Conservation (phyloP, 495 filamentous ascomycete genomes). For the Monascus purpureus region DNA sequence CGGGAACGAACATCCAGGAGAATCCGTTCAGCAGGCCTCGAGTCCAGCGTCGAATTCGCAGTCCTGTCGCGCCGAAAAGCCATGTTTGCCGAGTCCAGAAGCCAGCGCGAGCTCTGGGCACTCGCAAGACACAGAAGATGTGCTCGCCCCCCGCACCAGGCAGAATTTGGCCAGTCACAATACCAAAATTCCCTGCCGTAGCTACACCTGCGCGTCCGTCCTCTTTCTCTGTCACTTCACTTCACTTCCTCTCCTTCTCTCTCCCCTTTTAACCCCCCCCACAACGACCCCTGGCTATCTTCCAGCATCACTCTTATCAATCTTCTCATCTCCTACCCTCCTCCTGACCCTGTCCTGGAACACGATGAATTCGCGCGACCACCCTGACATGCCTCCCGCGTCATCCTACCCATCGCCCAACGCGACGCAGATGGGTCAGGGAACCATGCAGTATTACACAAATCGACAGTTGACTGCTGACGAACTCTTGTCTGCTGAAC, state of each 20-base stretch:
- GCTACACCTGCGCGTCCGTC: too few relatives aligned
- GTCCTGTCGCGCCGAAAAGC: slow-evolving; percentile 12
- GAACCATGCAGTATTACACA: slow-evolving; percentile 31
- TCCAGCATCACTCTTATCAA: slow-evolving; percentile 19
- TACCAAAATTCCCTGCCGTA: background rate
- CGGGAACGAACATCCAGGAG: too few relatives aligned
- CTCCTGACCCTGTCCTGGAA: slow-evolving; percentile 10
- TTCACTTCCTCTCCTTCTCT: background rate
- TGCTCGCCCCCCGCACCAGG: slow-evolving; percentile 17
- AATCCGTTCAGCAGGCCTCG: background rate
- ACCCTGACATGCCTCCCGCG: slow-evolving; percentile 33
- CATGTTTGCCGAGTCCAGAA: slow-evolving; percentile 22
- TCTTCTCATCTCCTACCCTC: slow-evolving; percentile 5
- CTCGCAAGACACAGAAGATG: slow-evolving; percentile 15
- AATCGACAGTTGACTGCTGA: slow-evolving; percentile 34
- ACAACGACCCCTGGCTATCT: background rate
- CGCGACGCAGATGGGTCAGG: slow-evolving; percentile 33
- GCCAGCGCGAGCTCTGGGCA: slow-evolving; percentile 20
- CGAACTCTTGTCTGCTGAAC: slow-evolving; percentile 30
- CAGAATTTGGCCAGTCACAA: slow-evolving; percentile 22
- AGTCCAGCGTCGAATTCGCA: background rate
- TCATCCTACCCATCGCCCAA: slow-evolving; percentile 37
- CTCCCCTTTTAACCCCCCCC: background rate
- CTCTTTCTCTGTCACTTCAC: too few relatives aligned
- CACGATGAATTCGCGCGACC: slow-evolving; percentile 32